Percentiles rank a stretch among this genome's conserved stretches.
Conservation (phyloP, 352 stramenopile species). For the Globisporangium spinosum region DNA sequence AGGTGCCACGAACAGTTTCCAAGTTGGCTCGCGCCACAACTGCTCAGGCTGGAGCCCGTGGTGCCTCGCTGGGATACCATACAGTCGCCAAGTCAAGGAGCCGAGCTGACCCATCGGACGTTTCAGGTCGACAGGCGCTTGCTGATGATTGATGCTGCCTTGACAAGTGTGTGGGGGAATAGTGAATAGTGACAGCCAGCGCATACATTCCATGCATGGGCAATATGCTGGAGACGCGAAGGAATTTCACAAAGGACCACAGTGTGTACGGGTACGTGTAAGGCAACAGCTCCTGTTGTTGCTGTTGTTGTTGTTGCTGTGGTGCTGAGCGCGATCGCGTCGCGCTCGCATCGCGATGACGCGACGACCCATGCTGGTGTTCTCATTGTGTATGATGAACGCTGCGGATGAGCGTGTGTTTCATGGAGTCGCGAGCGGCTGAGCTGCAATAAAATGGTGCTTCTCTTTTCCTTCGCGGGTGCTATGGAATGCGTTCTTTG, state of each 20-base stretch:
- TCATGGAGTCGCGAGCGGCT: too few relatives aligned
- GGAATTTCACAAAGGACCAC: neutral
- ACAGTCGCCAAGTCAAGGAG: conserved; percentile 12
- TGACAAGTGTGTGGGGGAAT: neutral
- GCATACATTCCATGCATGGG: neutral
- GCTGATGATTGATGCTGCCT: neutral
- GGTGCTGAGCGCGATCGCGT: neutral
- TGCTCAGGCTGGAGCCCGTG: neutral
- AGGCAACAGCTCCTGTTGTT: neutral
- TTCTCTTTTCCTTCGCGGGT: too few relatives aligned
- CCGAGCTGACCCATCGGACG: neutral
- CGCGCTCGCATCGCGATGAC: neutral
- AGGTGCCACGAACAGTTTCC: neutral
- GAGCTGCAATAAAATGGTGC: too few relatives aligned
- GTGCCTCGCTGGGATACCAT: conserved; percentile 5
- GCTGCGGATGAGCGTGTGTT: neutral
- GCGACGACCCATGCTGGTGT: too few relatives aligned
- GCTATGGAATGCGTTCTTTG: neutral
- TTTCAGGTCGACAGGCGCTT: conserved; percentile 2
- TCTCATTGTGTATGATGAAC: too few relatives aligned
- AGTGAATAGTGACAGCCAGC: neutral
- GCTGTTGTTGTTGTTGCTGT: neutral
- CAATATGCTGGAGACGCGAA: neutral
- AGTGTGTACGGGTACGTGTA: neutral
- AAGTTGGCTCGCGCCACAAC: conserved; percentile 4